Base-by-base conservation (phyloP, 83 land plant genomes). In the Diphasiastrum complanatum region DNA sequence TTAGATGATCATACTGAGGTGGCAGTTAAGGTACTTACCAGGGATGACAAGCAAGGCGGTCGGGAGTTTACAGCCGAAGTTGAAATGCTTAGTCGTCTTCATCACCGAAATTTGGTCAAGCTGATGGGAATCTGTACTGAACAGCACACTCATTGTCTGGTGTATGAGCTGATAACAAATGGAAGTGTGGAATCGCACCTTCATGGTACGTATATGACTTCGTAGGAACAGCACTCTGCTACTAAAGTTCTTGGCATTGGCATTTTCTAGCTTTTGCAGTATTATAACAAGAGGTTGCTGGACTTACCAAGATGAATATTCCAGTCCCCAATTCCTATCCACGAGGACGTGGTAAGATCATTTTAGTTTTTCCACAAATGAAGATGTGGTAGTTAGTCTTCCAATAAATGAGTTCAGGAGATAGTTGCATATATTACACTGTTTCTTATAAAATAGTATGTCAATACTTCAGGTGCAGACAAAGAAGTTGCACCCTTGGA, bases 111-210 rank as follows among this genome's bases (percentile, higher is more conserved):
- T 58, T 64, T 86, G 57, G 91, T 86, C 32, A 86, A 81, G 72
- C 53, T 86, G 46, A 73, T 86, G 47, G 91, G 91, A 19, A 78
- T 86, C 38, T 86, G 88, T 64, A 64, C 71, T 1, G 91, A 86
- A 66, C 78, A 73, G 45, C 66, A 73, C 25, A 63, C 40, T 12
- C 79, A 81, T 40, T 86, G 81, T 58, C 73, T 86, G 33, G 79
- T 86, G 32, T 86, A 86, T 61, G 91, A 86, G 43, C 85, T 86
- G 14, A 67, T 86, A 53, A 68, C 84, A 10, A 86, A 86, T 71
- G 91, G 91, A 60, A 86, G 91, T 49, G 85, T 86, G 18, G 91
- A 86, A 60, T 83, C 88, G 16, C 91, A 83, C 63, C 78, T 86
- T 61, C 91, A 86, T 78, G 91, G 91, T 86, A 70, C 49, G 47